Conservation (phyloP, 2,329 filamentous ascomycete genomes). For the Aureobasidium leucospermi region DNA sequence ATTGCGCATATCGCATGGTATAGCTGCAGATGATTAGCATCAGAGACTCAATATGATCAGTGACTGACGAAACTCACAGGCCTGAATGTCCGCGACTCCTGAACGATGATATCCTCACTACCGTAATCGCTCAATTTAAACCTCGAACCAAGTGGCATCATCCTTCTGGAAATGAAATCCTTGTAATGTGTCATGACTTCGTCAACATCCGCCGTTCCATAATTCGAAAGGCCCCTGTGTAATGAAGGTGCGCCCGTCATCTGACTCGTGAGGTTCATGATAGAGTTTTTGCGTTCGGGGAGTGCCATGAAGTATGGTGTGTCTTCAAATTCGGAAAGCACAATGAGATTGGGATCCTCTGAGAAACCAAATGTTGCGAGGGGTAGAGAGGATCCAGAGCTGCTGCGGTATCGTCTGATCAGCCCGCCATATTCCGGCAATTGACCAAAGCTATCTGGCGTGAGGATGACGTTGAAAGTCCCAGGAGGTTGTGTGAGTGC, state of each 20-base stretch:
- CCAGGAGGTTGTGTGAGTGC: conserved; percentile 45
- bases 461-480: conserved; percentile 49
- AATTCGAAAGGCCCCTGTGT: not conserved
- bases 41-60: not conserved
- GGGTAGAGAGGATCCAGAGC: not conserved
- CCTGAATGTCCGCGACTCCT: conserved; percentile 41
- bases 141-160: conserved; percentile 14
- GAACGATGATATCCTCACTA: conserved; percentile 11
- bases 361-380: not conserved
- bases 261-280: not conserved
- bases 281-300: not conserved
- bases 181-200: conserved; percentile 13
- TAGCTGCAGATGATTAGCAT: conserved; percentile 31
- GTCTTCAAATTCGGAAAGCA: conserved; percentile 12
- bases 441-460: conserved; percentile 46
- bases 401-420: not conserved
- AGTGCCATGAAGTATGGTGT: conserved; percentile 10
- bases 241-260: not conserved
- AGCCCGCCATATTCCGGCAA: conserved; percentile 42
- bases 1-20: conserved; percentile 52
- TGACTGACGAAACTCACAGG: conserved; percentile 38
- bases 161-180: conserved; percentile 13
- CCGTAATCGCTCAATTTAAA: not conserved
- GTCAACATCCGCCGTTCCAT: not conserved
- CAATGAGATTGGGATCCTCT: conserved; percentile 1